Conservation (phyloP, 345 rosid genomes). For the Populus pruinosa region DNA sequence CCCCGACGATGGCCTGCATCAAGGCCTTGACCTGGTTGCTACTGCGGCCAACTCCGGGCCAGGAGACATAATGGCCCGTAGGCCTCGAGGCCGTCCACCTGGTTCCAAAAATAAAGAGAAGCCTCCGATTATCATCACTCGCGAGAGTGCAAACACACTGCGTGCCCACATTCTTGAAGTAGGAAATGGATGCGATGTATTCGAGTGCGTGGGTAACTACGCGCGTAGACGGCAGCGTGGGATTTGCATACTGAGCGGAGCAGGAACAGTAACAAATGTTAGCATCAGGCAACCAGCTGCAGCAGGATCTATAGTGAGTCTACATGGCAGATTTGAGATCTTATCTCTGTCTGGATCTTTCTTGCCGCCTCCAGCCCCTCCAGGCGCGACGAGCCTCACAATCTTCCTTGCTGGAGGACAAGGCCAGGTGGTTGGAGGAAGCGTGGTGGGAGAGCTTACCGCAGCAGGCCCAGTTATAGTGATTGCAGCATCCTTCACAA, state of each 20-base stretch:
- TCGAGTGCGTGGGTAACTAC: conserved; percentile 81
- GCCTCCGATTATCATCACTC: conserved; percentile 87
- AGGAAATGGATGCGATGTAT: conserved; percentile 82
- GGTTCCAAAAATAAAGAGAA: conserved; percentile 92
- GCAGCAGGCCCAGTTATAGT: conserved; percentile 95
- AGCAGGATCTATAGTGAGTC: conserved; percentile 67
- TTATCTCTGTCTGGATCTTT: conserved; percentile 86
- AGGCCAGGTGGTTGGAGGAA: conserved; percentile 94
- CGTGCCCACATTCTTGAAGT: conserved; percentile 97
- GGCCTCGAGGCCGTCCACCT: conserved; percentile 89
- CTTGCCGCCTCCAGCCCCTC: conserved; percentile 95
- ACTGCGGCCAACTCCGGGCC: conserved; percentile 26
- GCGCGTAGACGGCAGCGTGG: conserved; percentile 91
- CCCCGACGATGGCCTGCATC: conserved; percentile 33
- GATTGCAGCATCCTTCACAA: conserved; percentile 85
- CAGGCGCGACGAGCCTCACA: conserved; percentile 86
- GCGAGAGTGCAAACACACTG: conserved; percentile 94
- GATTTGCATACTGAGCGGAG: conserved; percentile 79
- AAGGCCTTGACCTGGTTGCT: conserved; percentile 49
- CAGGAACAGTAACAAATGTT: conserved; percentile 87
- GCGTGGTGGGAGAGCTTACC: conserved; percentile 84
- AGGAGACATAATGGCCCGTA: conserved; percentile 43
- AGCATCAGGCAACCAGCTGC: conserved; percentile 86
- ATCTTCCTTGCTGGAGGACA: conserved; percentile 82
- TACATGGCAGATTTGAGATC: conserved; percentile 92